Evolutionary conservation across 2,329 filamentous ascomycete genomes (phyloP).

Genomic region (Cryphonectria radicalis): DNA sequence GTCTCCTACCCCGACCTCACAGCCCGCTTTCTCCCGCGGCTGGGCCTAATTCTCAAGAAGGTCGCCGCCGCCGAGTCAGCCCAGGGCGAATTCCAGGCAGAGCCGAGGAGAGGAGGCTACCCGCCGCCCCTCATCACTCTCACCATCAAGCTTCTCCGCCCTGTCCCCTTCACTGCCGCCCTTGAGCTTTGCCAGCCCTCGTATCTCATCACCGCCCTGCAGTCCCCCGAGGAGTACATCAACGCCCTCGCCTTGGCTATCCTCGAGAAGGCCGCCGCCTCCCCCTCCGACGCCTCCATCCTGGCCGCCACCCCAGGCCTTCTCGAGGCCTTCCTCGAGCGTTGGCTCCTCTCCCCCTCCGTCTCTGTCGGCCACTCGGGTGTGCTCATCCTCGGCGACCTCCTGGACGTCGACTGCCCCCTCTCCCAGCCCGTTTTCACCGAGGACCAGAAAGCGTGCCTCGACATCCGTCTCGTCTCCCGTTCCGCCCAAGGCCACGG

Average conservation of each 20-base stretch:
- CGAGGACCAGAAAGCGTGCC: conserved; percentile 28
- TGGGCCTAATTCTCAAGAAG: conserved; percentile 56
- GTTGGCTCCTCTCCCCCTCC: conserved; percentile 58
- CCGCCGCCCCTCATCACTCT: conserved; percentile 56
- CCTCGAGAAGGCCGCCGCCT: conserved; percentile 57
- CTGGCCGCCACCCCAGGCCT: conserved; percentile 55
- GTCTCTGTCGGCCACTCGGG: conserved; percentile 61
- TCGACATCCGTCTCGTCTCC: conserved; percentile 33
- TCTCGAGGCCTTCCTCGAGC: conserved; percentile 51
- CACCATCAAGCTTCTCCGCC: conserved; percentile 59
- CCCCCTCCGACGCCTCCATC: conserved; percentile 53
- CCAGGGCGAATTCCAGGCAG: not conserved
- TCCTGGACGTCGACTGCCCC: conserved; percentile 61
- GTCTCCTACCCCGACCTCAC: conserved; percentile 48
- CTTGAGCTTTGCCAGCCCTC: conserved; percentile 57
- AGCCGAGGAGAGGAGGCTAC: conserved; percentile 36
- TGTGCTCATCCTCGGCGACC: conserved; percentile 53
- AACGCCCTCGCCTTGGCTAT: conserved; percentile 62
- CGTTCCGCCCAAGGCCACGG: conserved; percentile 53
- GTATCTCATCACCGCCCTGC: conserved; percentile 55
- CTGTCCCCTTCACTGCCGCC: conserved; percentile 55
- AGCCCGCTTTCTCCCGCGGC: conserved; percentile 55
- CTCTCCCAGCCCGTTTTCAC: conserved; percentile 37
- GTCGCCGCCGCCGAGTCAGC: conserved; percentile 39
- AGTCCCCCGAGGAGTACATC: conserved; percentile 58